Percentiles rank a stretch among this genome's conserved stretches.
Conservation (phyloP, 116 monocot genomes). For the Dioscorea cayenensis region DNA sequence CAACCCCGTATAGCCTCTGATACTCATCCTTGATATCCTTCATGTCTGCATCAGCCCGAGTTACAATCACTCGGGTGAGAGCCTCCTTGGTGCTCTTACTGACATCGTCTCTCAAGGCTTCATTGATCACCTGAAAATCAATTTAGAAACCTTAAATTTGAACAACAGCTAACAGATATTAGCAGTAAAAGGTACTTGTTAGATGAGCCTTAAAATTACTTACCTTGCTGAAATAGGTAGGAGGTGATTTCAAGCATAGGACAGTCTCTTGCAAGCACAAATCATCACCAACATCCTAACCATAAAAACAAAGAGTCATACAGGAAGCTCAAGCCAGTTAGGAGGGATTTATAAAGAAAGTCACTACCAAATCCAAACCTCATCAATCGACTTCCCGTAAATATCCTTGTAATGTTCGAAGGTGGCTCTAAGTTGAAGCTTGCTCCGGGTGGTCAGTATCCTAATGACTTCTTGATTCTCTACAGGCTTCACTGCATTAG, state of each 20-base stretch:
- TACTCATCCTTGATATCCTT: slow-evolving; percentile 48
- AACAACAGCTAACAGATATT: background rate
- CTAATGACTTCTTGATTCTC: slow-evolving; percentile 42
- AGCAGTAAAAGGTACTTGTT: background rate
- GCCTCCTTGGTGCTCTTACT: slow-evolving; percentile 32
- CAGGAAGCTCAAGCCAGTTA: too few species aligned
- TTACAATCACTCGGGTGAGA: slow-evolving; percentile 44
- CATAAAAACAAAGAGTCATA: slow-evolving; percentile 1
- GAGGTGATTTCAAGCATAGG: slow-evolving; percentile 38
- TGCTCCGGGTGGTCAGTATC: slow-evolving; percentile 70
- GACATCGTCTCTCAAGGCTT: slow-evolving; percentile 33
- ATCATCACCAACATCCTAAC: slow-evolving; percentile 20
- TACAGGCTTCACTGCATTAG: slow-evolving; percentile 5
- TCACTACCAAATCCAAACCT: slow-evolving; percentile 15
- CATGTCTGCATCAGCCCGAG: slow-evolving; percentile 59
- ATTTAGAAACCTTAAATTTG: background rate
- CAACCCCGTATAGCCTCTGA: slow-evolving; percentile 19
- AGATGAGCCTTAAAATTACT: background rate
- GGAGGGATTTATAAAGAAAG: background rate
- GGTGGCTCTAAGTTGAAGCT: slow-evolving; percentile 28
- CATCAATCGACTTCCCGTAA: slow-evolving; percentile 27
- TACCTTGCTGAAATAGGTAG: slow-evolving; percentile 60
- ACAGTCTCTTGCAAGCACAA: slow-evolving; percentile 38
- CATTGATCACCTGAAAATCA: slow-evolving; percentile 38
- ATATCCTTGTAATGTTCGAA: slow-evolving; percentile 59